These are phyloP conservation scores for Solanum ossicruentum DNA, from an alignment of 257 asterid genomes.

Conservation along the genomic window DNA sequence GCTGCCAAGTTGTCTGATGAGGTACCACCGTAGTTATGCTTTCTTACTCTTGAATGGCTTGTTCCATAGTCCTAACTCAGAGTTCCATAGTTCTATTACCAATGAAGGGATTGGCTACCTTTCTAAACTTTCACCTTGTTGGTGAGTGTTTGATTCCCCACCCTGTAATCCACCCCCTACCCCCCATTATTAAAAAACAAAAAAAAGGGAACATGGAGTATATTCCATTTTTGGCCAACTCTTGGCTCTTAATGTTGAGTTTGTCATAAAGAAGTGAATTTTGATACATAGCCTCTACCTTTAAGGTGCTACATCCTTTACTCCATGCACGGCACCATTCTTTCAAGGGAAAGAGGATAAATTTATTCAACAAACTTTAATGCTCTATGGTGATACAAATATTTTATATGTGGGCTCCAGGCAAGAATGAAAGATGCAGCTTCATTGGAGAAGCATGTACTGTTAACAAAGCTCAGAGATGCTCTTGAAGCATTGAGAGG, in stretches of 20 bases:
- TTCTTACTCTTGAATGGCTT: background rate
- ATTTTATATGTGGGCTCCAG: conserved; percentile 21
- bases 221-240: background rate
- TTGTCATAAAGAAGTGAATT: background rate
- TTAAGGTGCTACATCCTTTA: background rate
- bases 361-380: background rate
- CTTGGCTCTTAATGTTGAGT: background rate
- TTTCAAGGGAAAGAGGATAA: background rate
- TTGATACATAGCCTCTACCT: background rate
- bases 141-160: background rate
- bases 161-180: background rate
- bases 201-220: background rate
- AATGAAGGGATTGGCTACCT: background rate
- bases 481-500: conserved; percentile 79
- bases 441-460: conserved; percentile 85
- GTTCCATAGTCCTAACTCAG: background rate
- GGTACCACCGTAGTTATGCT: conserved; percentile 24
- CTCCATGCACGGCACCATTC: background rate
- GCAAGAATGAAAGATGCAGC: conserved; percentile 81
- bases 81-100: background rate
- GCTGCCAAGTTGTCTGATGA: conserved; percentile 85
- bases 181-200: background rate
- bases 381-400: background rate
- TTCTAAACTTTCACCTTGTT: too few species aligned
- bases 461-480: conserved; percentile 79